A percentile compares a stretch with the other conserved stretches of the same genome.
Evolutionary conservation across 2,329 filamentous ascomycete species (phyloP).

Genomic region (Plectosphaerella sp.): DNA sequence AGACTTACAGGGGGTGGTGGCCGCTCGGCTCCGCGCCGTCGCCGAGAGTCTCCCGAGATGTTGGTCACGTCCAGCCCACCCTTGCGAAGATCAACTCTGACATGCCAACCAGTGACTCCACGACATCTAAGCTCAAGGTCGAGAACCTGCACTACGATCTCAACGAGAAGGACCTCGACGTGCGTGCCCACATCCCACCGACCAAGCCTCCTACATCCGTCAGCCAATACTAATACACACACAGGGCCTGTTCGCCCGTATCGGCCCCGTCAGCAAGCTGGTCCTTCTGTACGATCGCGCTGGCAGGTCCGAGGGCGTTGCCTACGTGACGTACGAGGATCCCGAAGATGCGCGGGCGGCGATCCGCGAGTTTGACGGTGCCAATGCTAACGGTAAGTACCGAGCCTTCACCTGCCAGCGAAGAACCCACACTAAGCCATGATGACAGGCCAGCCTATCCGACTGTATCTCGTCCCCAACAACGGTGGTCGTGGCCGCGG

Average conservation of each 20-base stretch:
- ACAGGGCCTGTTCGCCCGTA: constrained; percentile 75
- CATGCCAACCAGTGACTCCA: constrained; percentile 36
- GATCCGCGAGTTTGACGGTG: constrained; percentile 77
- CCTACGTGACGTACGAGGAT: constrained; percentile 75
- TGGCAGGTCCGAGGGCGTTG: constrained; percentile 80
- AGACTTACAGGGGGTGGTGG: constrained; percentile 29
- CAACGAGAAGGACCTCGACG: constrained; percentile 76
- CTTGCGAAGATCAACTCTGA: background rate
- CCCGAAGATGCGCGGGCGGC: constrained; percentile 69
- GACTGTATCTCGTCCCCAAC: constrained; percentile 58
- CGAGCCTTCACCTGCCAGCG: background rate
- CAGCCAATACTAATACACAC: constrained; percentile 17
- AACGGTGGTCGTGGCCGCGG: constrained; percentile 31
- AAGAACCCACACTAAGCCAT: background rate
- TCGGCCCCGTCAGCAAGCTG: constrained; percentile 66
- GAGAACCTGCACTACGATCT: constrained; percentile 93
- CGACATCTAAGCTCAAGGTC: constrained; percentile 70
- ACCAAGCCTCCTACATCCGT: no score
- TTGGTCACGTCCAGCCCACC: constrained; percentile 4
- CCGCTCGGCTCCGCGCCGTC: constrained; percentile 35
- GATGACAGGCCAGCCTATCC: constrained; percentile 69
- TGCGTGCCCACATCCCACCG: constrained; percentile 29
- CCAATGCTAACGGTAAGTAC: constrained; percentile 72
- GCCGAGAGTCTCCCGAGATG: constrained; percentile 36
- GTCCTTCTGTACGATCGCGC: constrained; percentile 80